Conservation (phyloP, 148 eudicot genomes). For the Rhododendron vialii region DNA sequence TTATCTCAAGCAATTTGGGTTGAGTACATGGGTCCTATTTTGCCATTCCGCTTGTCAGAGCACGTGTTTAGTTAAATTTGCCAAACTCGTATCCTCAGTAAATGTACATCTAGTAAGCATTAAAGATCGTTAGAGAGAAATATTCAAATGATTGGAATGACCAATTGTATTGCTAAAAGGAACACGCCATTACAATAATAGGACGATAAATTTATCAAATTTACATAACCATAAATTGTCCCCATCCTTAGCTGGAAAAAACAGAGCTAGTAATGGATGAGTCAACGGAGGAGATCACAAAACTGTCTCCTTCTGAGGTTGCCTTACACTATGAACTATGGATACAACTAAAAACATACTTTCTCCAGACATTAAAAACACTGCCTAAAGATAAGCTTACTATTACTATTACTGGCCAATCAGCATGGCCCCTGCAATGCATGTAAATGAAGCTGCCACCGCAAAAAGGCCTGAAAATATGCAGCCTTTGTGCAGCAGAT, state of each 20-base stretch:
- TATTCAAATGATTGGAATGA: background rate
- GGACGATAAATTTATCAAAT: background rate
- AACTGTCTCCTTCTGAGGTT: constrained; percentile 30
- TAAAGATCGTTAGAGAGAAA: background rate
- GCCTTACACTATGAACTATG: background rate
- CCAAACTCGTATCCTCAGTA: background rate
- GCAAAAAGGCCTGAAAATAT: constrained; percentile 43
- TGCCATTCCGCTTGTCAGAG: background rate
- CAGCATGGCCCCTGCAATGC: background rate
- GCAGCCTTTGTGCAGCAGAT: constrained; percentile 42
- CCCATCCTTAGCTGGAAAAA: constrained; percentile 30
- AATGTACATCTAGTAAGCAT: background rate
- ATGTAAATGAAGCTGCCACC: background rate
- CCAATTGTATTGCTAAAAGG: background rate
- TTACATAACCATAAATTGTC: constrained; percentile 4
- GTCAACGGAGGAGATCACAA: constrained; percentile 25
- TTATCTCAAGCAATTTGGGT: background rate
- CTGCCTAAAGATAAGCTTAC: constrained; percentile 11
- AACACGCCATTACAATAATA: background rate
- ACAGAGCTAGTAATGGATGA: constrained; percentile 36
- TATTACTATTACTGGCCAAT: background rate
- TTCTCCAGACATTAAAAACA: background rate
- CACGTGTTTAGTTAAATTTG: background rate
- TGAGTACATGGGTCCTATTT: background rate
- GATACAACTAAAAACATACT: background rate